Percentiles rank a stretch among this genome's conserved stretches.
Evolutionary conservation across 2,329 filamentous ascomycete genomes (phyloP).

Genomic region (Tolypocladium ovalisporum): DNA sequence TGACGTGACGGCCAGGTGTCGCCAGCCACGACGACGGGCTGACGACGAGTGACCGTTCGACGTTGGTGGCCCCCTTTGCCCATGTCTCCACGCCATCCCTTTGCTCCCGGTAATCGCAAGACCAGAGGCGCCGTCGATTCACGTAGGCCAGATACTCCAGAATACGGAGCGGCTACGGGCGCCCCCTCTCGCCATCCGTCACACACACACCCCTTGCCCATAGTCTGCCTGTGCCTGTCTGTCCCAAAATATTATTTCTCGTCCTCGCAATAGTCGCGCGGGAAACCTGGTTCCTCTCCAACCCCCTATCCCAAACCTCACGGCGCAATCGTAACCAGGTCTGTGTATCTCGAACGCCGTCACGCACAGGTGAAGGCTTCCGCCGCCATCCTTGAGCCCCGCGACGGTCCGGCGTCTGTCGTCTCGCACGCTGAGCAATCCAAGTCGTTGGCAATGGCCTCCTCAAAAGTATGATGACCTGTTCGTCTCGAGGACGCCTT

Average conservation of each 20-base stretch:
- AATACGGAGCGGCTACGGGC: slow-evolving; percentile 12
- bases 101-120: slow-evolving; percentile 20
- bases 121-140: slow-evolving; percentile 15
- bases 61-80: background rate
- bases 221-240: slow-evolving; percentile 6
- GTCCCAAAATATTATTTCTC: slow-evolving; percentile 31
- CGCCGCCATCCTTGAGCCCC: slow-evolving; percentile 12
- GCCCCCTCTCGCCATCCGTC: slow-evolving; percentile 12
- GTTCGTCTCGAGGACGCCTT: slow-evolving; percentile 9
- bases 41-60: background rate
- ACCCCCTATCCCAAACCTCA: slow-evolving; percentile 2
- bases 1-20: background rate
- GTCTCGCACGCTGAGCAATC: slow-evolving; percentile 21
- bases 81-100: background rate
- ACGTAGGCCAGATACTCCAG: slow-evolving; percentile 12
- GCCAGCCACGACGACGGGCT: background rate
- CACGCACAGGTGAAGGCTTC: slow-evolving; percentile 10
- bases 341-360: slow-evolving; percentile 1
- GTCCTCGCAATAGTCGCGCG: slow-evolving; percentile 13
- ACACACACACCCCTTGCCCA: slow-evolving; percentile 7
- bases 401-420: slow-evolving; percentile 20
- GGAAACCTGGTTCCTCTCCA: slow-evolving; percentile 5
- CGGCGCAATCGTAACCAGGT: background rate
- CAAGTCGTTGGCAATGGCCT: slow-evolving; percentile 43
- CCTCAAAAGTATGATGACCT: slow-evolving; percentile 43